Base-by-base conservation (phyloP, 2,329 filamentous ascomycete species). In the Phialophora macrospora region DNA sequence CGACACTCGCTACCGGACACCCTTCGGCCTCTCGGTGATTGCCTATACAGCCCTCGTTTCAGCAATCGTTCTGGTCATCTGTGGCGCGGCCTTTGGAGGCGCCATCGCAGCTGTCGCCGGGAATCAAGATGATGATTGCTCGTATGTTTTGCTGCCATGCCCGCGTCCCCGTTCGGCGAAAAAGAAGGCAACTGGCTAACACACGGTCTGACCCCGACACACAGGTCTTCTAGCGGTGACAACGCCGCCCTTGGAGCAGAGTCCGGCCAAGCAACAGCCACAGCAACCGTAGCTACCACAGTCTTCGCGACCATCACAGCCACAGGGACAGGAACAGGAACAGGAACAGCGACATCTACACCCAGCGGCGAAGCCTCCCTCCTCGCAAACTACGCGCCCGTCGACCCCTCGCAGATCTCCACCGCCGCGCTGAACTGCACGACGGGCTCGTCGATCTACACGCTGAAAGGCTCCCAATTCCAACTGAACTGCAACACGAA, bases 371-470 rank as follows among this genome's bases (percentile, higher is more conserved):
- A 5, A 22, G 14, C 20, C 14, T 17, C 17, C 28, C 54, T 56
- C 17, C 2, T 56, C 5, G 26, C 26, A 17, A 30, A 56, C 14
- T 56, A 56, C 17, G 8, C 22, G 17, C 54, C 54, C n/a, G n/a
- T 56, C 12, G 17, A 26, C 54, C 54, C 54, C 8, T 17, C 12
- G 11, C 8, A 11, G 12, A 30, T 56, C 14, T n/a, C 17, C 17
- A 56, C 54, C n/a, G 26, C 54, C 12, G 26, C 54, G 1, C 30
- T 56, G 28, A 56, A 56, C 30, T 56, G 54, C 30, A 34, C 54
- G n/a, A 20, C 54, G 17, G 54, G 54, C 12, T 24, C 54, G 2
- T 34, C 26, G 11, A 2, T 56, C n/a, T 56, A 34, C 22, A 17
- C 54, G 4, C 6, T 30, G 0, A 7, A 17, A 1, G 30, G 54